A percentile compares a stretch with the other conserved stretches of the same genome.
Conservation (phyloP, 129 eudicot species). For the Kitagawia praeruptora region DNA sequence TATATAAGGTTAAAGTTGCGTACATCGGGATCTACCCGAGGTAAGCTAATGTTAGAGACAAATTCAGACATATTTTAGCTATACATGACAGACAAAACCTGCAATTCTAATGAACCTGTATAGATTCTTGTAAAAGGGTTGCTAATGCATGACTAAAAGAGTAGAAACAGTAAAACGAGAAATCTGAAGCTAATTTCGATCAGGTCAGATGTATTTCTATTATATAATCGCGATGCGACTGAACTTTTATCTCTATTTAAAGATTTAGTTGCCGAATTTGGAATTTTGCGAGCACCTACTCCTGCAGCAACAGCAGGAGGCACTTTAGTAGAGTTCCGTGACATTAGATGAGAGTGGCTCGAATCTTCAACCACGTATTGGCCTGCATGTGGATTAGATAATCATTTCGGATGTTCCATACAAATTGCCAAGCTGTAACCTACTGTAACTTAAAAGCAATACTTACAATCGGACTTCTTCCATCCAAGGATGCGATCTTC, state of each 20-base stretch:
- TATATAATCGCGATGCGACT: slow-evolving; percentile 19
- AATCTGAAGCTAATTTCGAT: slow-evolving; percentile 18
- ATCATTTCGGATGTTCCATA: neutral
- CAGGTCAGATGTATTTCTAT: slow-evolving; percentile 9
- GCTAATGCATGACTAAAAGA: slow-evolving; percentile 12
- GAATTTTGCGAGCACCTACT: slow-evolving; percentile 22
- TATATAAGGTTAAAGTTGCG: neutral
- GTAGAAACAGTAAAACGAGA: slow-evolving; percentile 24
- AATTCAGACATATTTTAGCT: neutral
- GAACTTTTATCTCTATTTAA: slow-evolving; percentile 25
- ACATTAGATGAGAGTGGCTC: slow-evolving; percentile 14
- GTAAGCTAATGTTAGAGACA: neutral
- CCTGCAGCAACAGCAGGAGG: slow-evolving; percentile 75
- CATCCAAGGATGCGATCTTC: slow-evolving; percentile 86
- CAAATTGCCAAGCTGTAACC: neutral
- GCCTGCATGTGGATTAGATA: slow-evolving; percentile 42
- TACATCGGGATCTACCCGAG: neutral
- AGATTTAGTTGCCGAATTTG: slow-evolving; percentile 15
- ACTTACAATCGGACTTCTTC: slow-evolving; percentile 69
- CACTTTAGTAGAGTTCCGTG: slow-evolving; percentile 33
- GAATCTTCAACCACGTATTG: slow-evolving; percentile 40
- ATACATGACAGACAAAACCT: neutral
- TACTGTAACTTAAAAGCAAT: neutral
- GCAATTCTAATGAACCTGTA: neutral
- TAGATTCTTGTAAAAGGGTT: neutral